Base-by-base conservation (phyloP, 2,329 filamentous ascomycete genomes). In the Alternaria brassicae region DNA sequence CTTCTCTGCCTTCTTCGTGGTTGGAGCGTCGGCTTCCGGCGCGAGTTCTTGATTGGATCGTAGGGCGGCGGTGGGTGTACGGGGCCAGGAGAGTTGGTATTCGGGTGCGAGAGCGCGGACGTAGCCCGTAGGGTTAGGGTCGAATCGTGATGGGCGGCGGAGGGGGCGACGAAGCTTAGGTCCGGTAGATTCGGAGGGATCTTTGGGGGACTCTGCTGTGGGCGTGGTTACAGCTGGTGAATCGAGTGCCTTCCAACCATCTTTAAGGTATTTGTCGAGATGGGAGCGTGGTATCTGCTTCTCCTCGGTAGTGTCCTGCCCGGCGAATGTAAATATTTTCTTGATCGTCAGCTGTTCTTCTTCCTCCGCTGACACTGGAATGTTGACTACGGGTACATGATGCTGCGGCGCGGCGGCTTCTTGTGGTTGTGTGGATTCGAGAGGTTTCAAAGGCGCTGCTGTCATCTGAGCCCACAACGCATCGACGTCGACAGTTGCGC, bases 291-390 rank as follows among this genome's bases (percentile, higher is more conserved):
- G 80, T 1, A 92, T 88, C 10, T 88, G 79, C 73, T 91, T 91
- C 72, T 91, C 88, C 70, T 92, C 90, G 0, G 85, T 89, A 68
- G 90, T 87, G 12, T 89, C 83, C 69, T 89, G 86, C 28, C 90
- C 90, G 34, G 90, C 90, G 67, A 92, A 92, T 68, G 89, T 90
- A 78, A 91, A 92, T 13, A 86, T 89, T 28, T 89, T 87, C 68
- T 88, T 90, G 61, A 92, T 89, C 60, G 84, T 85, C 67, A 92
- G 49, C 78, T 69, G 74, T 40, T 81, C 78, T 47, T 75, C 70
- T 10, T 76, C 74, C 19, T 69, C 71, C 6, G 27, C 48, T 3
- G 65, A 61, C 9, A 37, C 59, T 7, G 51, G 36, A 27, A 58
- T 62, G 27, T 25, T 49, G 30, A 56, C 47, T 21, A 56, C 59